Percentiles rank a stretch among this genome's conserved stretches.
These are phyloP conservation scores for Helenozyma baotianmanensis DNA, from an alignment of 805 yeast species.

Conservation along the genomic window DNA sequence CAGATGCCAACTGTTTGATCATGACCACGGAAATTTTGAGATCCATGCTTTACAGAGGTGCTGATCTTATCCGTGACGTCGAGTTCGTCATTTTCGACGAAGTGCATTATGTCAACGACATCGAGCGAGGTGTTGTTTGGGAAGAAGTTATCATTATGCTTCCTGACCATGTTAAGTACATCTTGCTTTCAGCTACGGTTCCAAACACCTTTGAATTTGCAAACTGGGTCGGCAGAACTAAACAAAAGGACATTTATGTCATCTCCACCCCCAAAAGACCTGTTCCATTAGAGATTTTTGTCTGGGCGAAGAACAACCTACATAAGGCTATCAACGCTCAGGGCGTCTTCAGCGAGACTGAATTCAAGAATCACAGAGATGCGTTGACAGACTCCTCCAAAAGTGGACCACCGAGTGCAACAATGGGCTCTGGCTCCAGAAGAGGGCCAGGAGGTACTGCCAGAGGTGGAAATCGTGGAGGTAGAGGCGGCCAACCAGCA, in stretches of 20 bases:
- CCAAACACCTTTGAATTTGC: conserved; percentile 99
- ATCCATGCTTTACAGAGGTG: conserved; percentile 94
- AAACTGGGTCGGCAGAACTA: conserved; percentile 97
- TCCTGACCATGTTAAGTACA: conserved; percentile 92
- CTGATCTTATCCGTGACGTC: conserved; percentile 92
- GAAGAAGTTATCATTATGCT: conserved; percentile 97
- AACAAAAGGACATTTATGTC: conserved; percentile 91
- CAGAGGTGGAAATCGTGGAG: conserved; percentile 37
- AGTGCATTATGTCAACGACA: conserved; percentile 95
- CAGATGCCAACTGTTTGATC: conserved; percentile 92
- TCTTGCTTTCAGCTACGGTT: conserved; percentile 90
- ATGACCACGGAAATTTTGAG: conserved; percentile 97
- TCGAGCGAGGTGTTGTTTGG: conserved; percentile 98
- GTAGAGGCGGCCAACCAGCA: conserved; percentile 16
- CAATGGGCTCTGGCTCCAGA: conserved; percentile 37
- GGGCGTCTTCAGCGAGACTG: conserved; percentile 61
- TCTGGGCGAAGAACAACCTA: conserved; percentile 76
- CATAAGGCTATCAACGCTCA: conserved; percentile 71
- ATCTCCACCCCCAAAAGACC: conserved; percentile 97
- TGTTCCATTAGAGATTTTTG: conserved; percentile 81
- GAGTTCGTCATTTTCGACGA: conserved; percentile 97
- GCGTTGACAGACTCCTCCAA: conserved; percentile 39
- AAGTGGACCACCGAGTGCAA: conserved; percentile 31
- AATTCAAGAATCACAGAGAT: conserved; percentile 58
- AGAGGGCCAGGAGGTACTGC: conserved; percentile 43